phyloP scores from a whole-genome alignment of 2,329 filamentous ascomycete species.

The Xylaria sp. region DNA sequence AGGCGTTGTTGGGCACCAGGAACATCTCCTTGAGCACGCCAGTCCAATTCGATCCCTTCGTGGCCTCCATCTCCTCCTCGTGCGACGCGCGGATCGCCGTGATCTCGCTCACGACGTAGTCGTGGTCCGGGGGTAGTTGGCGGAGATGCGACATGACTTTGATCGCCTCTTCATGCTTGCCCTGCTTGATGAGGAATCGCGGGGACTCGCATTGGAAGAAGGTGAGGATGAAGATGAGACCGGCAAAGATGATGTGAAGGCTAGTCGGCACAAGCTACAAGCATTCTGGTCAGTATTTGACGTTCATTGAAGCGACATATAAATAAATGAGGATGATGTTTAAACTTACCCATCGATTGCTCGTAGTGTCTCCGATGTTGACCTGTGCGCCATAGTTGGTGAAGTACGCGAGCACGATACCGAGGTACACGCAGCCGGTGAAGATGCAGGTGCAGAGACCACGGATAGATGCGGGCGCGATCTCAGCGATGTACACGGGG shows the following conservation, averaged over 20 bases:
- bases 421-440: conserved; percentile 74
- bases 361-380: conserved; percentile 53
- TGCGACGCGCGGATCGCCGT: conserved; percentile 68
- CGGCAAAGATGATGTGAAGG: conserved; percentile 78
- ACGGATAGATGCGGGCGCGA: conserved; percentile 70
- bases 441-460: conserved; percentile 77
- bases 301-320: not conserved
- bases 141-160: conserved; percentile 62
- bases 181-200: conserved; percentile 71
- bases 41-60: conserved; percentile 65
- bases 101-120: conserved; percentile 67
- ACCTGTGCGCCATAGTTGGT: conserved; percentile 67
- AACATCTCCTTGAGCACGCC: conserved; percentile 74
- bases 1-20: conserved; percentile 69
- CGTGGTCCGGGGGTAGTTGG: conserved; percentile 61
- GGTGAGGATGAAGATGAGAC: conserved; percentile 71
- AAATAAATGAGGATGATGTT: not conserved
- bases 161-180: conserved; percentile 63
- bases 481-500: conserved; percentile 75
- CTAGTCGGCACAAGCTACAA: conserved; percentile 71
- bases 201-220: conserved; percentile 74
- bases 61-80: conserved; percentile 74
- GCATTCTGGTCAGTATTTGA: not conserved
- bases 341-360: conserved; percentile 53
- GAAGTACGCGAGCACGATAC: conserved; percentile 81